phyloP scores from a whole-genome alignment of 2,329 filamentous ascomycete species.

The Ciborinia camelliae region DNA sequence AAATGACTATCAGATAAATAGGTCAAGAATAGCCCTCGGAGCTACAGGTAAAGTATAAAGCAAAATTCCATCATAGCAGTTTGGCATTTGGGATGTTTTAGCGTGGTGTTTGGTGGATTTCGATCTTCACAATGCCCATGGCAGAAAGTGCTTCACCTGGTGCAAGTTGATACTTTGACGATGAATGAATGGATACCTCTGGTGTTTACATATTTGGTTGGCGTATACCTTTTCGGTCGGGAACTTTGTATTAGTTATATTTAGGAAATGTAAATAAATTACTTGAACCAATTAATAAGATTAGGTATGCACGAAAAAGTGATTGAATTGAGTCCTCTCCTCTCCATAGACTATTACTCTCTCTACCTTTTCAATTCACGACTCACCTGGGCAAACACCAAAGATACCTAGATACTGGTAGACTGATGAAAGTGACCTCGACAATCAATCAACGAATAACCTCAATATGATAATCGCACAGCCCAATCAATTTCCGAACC shows the following conservation, averaged over 20 bases:
- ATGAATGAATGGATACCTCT: conserved; percentile 29
- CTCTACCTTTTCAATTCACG: background rate
- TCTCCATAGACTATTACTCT: no score
- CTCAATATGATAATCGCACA: background rate
- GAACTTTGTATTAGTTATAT: conserved; percentile 8
- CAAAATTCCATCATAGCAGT: conserved; percentile 40
- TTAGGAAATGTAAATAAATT: conserved; percentile 6
- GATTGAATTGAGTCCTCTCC: background rate
- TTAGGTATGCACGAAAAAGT: background rate
- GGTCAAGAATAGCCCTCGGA: conserved; percentile 29
- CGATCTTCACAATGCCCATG: conserved; percentile 44
- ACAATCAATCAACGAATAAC: background rate
- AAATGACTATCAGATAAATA: conserved; percentile 83
- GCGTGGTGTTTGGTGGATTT: conserved; percentile 51
- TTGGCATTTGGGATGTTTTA: conserved; percentile 45
- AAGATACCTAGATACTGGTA: no score
- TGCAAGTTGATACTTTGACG: conserved; percentile 37
- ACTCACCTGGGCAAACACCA: background rate
- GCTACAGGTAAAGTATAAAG: conserved; percentile 37
- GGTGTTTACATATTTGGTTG: background rate
- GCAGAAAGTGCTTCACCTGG: conserved; percentile 47
- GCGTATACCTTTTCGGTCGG: conserved; percentile 18
- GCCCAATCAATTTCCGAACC: background rate
- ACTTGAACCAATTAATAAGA: background rate
- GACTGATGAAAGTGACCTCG: background rate